These are phyloP conservation scores for Cyberlindnera maritima DNA, from an alignment of 805 yeast species.

Conservation along the genomic window DNA sequence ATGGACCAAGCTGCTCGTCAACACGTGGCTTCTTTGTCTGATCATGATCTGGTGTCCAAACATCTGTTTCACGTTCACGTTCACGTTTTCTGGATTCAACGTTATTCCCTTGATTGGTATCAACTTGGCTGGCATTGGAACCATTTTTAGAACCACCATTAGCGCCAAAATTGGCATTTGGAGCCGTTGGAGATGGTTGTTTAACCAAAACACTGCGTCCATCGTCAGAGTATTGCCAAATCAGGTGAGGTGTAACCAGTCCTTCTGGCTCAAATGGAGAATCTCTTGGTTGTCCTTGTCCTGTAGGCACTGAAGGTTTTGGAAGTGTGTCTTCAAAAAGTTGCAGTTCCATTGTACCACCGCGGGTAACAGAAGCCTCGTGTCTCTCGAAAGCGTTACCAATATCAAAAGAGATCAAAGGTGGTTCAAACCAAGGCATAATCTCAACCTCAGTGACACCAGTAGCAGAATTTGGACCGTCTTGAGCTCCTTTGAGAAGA, in stretches of 20 bases:
- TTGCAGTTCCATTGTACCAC: constrained; percentile 4
- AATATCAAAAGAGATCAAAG: not conserved
- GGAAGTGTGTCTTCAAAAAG: constrained; percentile 3
- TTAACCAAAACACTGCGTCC: not conserved
- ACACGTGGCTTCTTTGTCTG: not conserved
- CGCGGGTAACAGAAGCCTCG: not conserved
- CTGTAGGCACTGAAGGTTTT: not conserved
- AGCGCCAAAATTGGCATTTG: not conserved
- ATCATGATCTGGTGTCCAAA: not conserved
- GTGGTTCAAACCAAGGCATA: constrained; percentile 2
- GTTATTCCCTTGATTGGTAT: not conserved
- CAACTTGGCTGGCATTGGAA: too few relatives aligned
- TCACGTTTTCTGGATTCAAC: not conserved
- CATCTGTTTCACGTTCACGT: not conserved
- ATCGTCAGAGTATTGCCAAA: not conserved
- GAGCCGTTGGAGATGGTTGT: not conserved
- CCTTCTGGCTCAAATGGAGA: constrained; percentile 13
- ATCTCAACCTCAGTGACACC: not conserved
- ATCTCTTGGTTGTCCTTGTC: not conserved
- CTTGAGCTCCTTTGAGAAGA: not conserved
- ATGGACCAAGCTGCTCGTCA: not conserved
- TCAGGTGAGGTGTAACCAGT: constrained; percentile 5
- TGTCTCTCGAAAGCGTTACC: not conserved
- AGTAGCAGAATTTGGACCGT: not conserved
- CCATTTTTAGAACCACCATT: not conserved